A percentile compares a stretch with the other conserved stretches of the same genome.
Conservation (phyloP, 2,329 filamentous ascomycete species). For the Xylaria sp. region DNA sequence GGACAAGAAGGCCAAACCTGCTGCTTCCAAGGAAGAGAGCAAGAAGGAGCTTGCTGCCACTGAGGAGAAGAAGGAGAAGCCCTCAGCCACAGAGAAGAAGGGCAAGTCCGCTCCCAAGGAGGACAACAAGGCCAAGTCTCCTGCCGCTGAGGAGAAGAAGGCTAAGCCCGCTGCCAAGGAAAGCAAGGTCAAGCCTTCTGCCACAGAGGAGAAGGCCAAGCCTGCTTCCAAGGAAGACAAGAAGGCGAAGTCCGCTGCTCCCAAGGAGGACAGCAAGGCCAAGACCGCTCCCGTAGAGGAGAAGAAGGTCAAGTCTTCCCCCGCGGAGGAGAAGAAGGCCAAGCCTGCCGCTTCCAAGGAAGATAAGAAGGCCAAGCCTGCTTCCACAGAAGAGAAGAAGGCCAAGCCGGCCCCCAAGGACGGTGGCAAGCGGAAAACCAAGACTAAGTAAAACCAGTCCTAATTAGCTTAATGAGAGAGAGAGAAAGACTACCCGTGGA, state of each 20-base stretch:
- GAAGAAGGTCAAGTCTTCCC: neutral
- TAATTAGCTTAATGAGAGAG: slow-evolving; percentile 16
- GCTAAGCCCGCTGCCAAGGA: neutral
- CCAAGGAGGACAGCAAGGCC: neutral
- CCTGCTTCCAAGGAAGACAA: neutral
- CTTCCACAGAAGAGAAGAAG: neutral
- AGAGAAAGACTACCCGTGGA: too few relatives aligned
- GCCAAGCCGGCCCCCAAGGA: neutral
- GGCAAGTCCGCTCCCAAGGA: neutral
- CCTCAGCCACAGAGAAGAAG: neutral
- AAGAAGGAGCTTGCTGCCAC: slow-evolving; percentile 13
- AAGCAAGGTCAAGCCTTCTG: neutral
- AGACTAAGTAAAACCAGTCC: slow-evolving; percentile 12
- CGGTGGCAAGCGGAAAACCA: neutral
- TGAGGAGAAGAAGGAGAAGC: neutral
- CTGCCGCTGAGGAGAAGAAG: neutral
- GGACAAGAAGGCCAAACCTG: slow-evolving; percentile 13
- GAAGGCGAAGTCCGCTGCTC: neutral
- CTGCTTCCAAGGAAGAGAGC: slow-evolving; percentile 18
- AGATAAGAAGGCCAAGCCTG: neutral
- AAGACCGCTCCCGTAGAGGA: neutral
- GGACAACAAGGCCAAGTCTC: neutral
- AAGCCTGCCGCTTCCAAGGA: neutral
- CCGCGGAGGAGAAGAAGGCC: neutral
- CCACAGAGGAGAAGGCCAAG: neutral